Evolutionary conservation across 2,329 filamentous ascomycete genomes (phyloP).

Genomic region (Trichoderma brevicompactum): DNA sequence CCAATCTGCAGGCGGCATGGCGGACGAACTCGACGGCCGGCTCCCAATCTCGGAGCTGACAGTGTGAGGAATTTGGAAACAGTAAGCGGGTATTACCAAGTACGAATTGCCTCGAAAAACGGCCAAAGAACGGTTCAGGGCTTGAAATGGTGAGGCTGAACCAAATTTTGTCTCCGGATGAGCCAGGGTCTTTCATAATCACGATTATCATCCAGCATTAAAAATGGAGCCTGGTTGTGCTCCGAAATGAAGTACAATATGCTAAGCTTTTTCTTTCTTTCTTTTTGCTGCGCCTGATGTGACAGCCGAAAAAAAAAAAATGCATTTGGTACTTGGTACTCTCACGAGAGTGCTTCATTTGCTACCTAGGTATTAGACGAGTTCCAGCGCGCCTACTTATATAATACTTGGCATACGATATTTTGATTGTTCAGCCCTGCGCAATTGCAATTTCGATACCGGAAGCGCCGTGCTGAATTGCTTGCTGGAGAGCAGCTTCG

Average conservation of each 20-base stretch:
- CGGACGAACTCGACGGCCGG: not conserved
- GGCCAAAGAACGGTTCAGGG: conserved; percentile 1
- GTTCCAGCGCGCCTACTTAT: too few species aligned
- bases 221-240: not conserved
- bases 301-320: too few species aligned
- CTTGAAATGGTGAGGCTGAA: conserved; percentile 6
- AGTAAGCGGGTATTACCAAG: not conserved
- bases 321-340: too few species aligned
- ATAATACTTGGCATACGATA: too few species aligned
- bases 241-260: conserved; percentile 12
- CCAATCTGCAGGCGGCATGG: not conserved
- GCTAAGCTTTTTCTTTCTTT: not conserved
- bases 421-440: too few species aligned
- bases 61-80: not conserved
- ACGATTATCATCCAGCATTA: conserved; percentile 1
- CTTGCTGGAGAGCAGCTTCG: too few species aligned
- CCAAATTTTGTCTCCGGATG: not conserved
- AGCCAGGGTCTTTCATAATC: conserved; percentile 11
- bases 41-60: conserved; percentile 4
- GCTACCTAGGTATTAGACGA: too few species aligned
- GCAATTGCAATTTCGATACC: too few species aligned
- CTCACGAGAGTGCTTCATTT: too few species aligned
- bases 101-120: not conserved
- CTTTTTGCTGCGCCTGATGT: not conserved
- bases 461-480: too few species aligned